Percentiles rank a stretch among this genome's conserved stretches.
These are phyloP conservation scores for Penicillium sclerotiorum DNA, from an alignment of 2,329 filamentous ascomycete species.

Conservation along the genomic window DNA sequence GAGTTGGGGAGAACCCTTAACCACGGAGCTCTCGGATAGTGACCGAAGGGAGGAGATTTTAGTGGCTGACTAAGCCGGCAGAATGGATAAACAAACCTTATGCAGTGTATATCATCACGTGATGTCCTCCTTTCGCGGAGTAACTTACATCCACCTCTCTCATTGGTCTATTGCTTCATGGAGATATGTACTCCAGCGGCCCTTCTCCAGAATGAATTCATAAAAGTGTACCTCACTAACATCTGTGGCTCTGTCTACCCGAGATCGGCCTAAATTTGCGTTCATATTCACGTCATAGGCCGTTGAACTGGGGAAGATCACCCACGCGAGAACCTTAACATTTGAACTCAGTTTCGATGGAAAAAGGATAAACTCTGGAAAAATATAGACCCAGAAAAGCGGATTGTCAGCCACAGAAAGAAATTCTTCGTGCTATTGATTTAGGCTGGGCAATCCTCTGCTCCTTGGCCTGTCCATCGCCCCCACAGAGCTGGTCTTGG, in stretches of 20 bases:
- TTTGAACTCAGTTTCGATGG: no score
- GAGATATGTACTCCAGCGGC: background rate
- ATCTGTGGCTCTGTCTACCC: background rate
- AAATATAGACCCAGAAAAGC: constrained; percentile 1
- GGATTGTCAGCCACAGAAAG: no score
- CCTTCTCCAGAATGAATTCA: background rate
- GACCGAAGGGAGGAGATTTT: background rate
- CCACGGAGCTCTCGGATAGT: constrained; percentile 13
- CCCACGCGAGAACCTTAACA: no score
- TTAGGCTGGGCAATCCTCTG: background rate
- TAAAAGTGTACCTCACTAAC: background rate
- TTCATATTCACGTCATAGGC: background rate
- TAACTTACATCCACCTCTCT: background rate
- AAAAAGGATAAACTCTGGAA: background rate
- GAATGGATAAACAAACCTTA: no score
- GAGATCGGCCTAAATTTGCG: background rate
- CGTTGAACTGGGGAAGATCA: background rate
- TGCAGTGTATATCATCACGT: no score
- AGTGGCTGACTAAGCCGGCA: background rate
- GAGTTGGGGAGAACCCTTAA: constrained; percentile 22
- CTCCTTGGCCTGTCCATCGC: background rate
- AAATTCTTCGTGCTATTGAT: no score
- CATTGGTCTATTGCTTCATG: constrained; percentile 1
- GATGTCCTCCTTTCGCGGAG: no score
- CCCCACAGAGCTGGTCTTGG: background rate